Conservation (phyloP, 176 grass and related monocot genomes). For the Eleusine coracana region DNA sequence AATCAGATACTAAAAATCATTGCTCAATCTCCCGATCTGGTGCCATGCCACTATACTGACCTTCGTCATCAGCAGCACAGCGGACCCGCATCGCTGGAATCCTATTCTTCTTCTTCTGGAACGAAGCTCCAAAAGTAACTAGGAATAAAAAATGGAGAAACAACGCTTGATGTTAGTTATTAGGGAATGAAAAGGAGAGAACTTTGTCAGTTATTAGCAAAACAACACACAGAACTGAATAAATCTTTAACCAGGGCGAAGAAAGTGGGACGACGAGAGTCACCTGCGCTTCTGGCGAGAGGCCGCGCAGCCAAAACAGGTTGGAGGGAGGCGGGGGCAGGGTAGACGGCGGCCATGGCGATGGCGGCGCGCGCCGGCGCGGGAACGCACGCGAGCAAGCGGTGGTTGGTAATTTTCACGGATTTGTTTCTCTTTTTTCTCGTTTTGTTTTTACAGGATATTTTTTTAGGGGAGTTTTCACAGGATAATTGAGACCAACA, state of each 20-base stretch:
- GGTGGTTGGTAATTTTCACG: conserved; percentile 28
- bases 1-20: neutral
- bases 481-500: neutral
- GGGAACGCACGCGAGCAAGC: neutral
- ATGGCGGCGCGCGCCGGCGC: neutral
- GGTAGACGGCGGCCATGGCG: conserved; percentile 30
- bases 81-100: conserved; percentile 1
- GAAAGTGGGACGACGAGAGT: neutral
- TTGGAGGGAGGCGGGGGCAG: neutral
- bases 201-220: neutral
- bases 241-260: neutral
- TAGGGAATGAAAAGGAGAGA: neutral
- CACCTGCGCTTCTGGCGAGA: conserved; percentile 14
- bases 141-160: conserved; percentile 1
- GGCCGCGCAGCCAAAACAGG: neutral
- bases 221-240: neutral
- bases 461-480: too few relatives aligned
- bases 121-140: conserved; percentile 23
- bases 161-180: neutral
- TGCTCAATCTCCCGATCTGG: neutral
- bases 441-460: conserved; percentile 6
- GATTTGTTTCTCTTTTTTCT: neutral
- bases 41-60: conserved; percentile 26
- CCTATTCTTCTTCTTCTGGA: conserved; percentile 8
- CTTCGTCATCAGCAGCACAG: conserved; percentile 42